Evolutionary conservation across 2,329 filamentous ascomycete species (phyloP), one percentile per base, ranked within the genome.

Genomic region (Paramyrothecium sp.): DNA sequence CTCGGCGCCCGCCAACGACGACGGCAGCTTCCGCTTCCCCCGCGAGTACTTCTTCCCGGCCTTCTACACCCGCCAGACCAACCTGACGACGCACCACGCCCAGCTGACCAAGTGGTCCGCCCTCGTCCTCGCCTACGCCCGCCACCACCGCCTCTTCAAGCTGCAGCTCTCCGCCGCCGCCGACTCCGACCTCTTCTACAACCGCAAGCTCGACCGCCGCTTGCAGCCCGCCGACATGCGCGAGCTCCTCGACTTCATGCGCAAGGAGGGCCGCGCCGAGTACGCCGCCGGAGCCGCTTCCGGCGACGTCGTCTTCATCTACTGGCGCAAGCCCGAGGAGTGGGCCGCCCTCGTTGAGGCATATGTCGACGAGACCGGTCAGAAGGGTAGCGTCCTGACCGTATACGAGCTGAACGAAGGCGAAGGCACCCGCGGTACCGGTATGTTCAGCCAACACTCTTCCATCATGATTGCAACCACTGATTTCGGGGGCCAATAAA

Each of bases 331-430:
- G 67, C 89, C 90, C 0, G 91, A 96, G 69, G 94, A 98, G 77
- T 99, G 95, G 94, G 95, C 92, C 2, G 84, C 81, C 34, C 70
- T 88, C 58, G 77, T 98, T 47, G 89, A 89, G 72, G 83, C 79
- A 48, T 98, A 92, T 87, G 89, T 92, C 50, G 93, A 98, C 30
- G 86, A 87, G 60, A 97, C 92, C 59, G 95, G 87, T 3, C 93
- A 97, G 80, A 94, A 90, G 78, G 91, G 91, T 22, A 86, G 84
- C 13, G 94, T 99, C 56, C 74, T 99, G 69, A 99, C 95, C 56
- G 79, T 99, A 22, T 98, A 97, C 73, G 95, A 99, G 77, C 77
- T 99, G 67, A 83, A 86, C 2, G 87, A 97, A 73, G 91, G 94
- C n/a, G 94, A 98, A 68, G 89, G 82, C 30, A 92, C 90, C 2